Evolutionary conservation across 805 yeast species (phyloP), one percentile per base, ranked within the genome.

Genomic region (Pichia exigua): DNA sequence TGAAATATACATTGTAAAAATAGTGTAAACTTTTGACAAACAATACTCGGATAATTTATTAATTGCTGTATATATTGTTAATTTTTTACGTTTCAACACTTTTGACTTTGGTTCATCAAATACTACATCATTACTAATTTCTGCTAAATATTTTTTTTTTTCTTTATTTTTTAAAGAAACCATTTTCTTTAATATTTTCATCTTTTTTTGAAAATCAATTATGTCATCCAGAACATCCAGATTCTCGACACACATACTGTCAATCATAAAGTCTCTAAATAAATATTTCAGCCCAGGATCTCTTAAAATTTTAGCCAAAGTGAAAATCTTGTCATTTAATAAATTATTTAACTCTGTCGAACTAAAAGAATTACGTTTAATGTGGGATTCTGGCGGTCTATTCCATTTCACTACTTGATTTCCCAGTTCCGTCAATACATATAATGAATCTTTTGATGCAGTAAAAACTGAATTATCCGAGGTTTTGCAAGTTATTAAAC

Each of bases 251-350:
- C 95, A 88, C 50, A 75, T 73, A 48, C 81, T 85, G 30, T 73
- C 75, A 47, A 76, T 79, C 48, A 89, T 64, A 62, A 86, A 89
- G n/a, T 71, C 69, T 54, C 81, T 73, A 65, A 89, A 87, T 11
- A 87, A 65, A 50, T 78, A 80, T 49, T 85, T 73, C 70, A 83
- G 69, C 0, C 94, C 96, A 0, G 96, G 95, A 63, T 89, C 96
- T 11, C 68, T 66, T 11, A 89, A 61, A 4, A 84, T 72, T 10
- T 73, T 73, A 32, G 70, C 66, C 22, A 79, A 60, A 1, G 57
- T 50, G 9, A 35, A 21, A 38, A 22, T 24, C 3, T 24, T 39
- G 3, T 35, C 22, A 6, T 27, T 28, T 24, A 21, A n/a, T 7
- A 27, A 2, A 27, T 20, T 4, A 11, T 6, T 13, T 38, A 35